Percentiles rank a stretch among this genome's conserved stretches.
Evolutionary conservation across 2,329 filamentous ascomycete genomes (phyloP).

Genomic region (Diaporthe sp.): DNA sequence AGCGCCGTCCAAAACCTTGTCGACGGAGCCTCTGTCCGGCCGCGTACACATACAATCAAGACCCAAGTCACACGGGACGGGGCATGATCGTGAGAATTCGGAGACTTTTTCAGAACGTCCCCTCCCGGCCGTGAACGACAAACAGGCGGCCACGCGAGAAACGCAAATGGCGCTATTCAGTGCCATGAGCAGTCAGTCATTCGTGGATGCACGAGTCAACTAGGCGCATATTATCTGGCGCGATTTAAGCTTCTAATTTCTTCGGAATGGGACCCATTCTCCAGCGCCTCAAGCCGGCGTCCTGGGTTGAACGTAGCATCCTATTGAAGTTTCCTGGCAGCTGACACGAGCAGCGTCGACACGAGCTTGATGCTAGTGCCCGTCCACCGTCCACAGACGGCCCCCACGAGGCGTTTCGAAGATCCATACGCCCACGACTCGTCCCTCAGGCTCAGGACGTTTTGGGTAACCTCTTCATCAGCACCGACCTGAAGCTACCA

Average conservation of each 20-base stretch:
- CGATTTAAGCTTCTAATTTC: conserved; percentile 17
- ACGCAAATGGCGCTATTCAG: neutral
- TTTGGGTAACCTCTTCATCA: conserved; percentile 46
- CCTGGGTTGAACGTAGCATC: neutral
- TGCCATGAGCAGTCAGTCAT: neutral
- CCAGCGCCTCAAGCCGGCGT: neutral
- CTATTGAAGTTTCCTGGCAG: conserved; percentile 7
- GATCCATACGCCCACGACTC: neutral
- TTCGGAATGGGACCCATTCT: neutral
- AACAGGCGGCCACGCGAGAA: neutral
- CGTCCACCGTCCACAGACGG: neutral
- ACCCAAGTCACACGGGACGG: neutral
- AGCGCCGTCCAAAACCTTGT: neutral
- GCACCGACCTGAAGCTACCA: conserved; percentile 44
- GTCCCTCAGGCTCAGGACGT: neutral
- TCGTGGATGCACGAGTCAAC: conserved; percentile 10
- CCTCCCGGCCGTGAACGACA: neutral
- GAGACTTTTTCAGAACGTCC: neutral
- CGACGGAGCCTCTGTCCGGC: neutral
- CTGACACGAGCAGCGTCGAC: neutral
- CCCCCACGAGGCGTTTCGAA: neutral
- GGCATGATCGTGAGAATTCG: neutral
- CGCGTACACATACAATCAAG: neutral
- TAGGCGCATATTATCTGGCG: conserved; percentile 15
- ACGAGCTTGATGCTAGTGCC: neutral